phyloP scores from a whole-genome alignment of 495 filamentous ascomycete species.

The Penicillium herquei region DNA sequence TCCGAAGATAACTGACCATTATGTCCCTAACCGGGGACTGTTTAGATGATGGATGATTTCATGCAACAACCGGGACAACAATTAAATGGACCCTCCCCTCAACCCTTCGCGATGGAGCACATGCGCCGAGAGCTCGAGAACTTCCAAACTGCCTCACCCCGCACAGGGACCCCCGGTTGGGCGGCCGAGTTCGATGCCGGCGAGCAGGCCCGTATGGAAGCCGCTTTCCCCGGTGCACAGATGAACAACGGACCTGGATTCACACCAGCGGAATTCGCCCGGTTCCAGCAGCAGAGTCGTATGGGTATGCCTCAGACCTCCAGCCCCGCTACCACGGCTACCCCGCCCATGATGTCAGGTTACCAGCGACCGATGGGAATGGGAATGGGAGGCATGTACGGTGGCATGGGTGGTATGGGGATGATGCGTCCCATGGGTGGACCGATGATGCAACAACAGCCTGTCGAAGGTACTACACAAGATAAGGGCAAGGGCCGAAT shows the following conservation, averaged over 20 bases:
- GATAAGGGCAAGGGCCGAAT: slow-evolving; percentile 88
- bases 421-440: slow-evolving; percentile 46
- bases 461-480: slow-evolving; percentile 46
- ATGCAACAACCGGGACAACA: slow-evolving; percentile 66
- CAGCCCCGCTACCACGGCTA: slow-evolving; percentile 47
- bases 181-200: slow-evolving; percentile 66
- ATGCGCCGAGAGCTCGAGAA: slow-evolving; percentile 64
- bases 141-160: slow-evolving; percentile 55
- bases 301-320: slow-evolving; percentile 54
- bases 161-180: slow-evolving; percentile 60
- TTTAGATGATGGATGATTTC: slow-evolving; percentile 90
- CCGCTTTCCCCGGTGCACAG: slow-evolving; percentile 63
- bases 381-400: slow-evolving; percentile 44
- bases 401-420: slow-evolving; percentile 55
- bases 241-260: slow-evolving; percentile 59
- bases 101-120: slow-evolving; percentile 69
- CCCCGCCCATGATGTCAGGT: slow-evolving; percentile 49
- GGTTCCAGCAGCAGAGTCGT: slow-evolving; percentile 71
- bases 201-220: slow-evolving; percentile 75
- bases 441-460: slow-evolving; percentile 49
- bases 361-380: slow-evolving; percentile 65
- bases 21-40: not conserved
- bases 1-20: not conserved
- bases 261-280: slow-evolving; percentile 79
- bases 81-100: slow-evolving; percentile 48